Base-by-base conservation (phyloP, 257 asterid species). In the Gentiana dahurica region DNA sequence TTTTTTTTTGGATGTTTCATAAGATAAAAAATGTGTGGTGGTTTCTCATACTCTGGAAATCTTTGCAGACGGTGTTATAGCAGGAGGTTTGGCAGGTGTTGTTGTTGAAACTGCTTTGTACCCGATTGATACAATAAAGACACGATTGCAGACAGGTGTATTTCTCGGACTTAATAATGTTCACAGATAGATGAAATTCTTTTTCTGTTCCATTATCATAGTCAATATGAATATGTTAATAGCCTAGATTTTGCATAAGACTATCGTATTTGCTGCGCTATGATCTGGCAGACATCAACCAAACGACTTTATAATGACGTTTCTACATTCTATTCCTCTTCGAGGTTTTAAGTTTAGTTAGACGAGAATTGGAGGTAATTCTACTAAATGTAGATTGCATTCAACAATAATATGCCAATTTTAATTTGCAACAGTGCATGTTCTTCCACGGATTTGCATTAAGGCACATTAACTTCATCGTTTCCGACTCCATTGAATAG, bases 61-160 rank as follows among this genome's bases (percentile, higher is more conserved):
- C 66, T 60, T 44, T 77, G 78, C 94, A 90, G 98, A 90, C 82
- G 98, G 98, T 68, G 73, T 79, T 51, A 77, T 87, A 82, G 95
- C 98, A 48, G 98, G 98, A 64, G 98, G 91, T 47, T 72, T 87
- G 11, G 95, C 98, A 60, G 98, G 98, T 36, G 96, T 84, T 69
- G 89, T 90, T 38, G 98, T 90, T 63, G 98, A 90, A 74, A 81
- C 96, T 52, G 89, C 82, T 77, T 72, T 90, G 61, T 90, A 90
- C 66, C 98, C 98, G 41, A 90, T 90, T 48, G 98, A 90, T 74
- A 90, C 98, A 8, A 90, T 90, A 58, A 90, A 90, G 80, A 90
- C 98, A 47, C 86, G 98, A 52, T 68, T 90, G 69, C 98, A 90
- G 95, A 96, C 80, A 62, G 61, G 77, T 76, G 65, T 71, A 70